Conservation (phyloP, 148 eudicot species). For the Chenopodium berlandieri region DNA sequence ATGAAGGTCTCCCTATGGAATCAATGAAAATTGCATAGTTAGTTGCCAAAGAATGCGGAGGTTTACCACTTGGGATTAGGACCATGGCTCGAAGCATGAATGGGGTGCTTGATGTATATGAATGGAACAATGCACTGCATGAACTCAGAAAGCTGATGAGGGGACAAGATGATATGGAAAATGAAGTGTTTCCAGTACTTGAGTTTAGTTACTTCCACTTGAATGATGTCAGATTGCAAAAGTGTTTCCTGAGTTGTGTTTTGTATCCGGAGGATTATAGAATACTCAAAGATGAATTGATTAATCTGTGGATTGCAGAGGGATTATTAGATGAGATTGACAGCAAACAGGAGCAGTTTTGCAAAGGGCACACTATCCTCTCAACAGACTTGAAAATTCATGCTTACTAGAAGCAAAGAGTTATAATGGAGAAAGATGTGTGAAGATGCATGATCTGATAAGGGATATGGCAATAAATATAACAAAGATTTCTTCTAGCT, state of each 20-base stretch:
- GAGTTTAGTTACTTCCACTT: slow-evolving; percentile 21
- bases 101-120: not conserved
- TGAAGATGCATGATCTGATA: slow-evolving; percentile 21
- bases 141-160: not conserved
- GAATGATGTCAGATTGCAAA: slow-evolving; percentile 21
- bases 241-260: slow-evolving; percentile 29
- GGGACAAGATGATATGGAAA: slow-evolving; percentile 27
- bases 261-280: slow-evolving; percentile 26
- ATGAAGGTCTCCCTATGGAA: not conserved
- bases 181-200: slow-evolving; percentile 23
- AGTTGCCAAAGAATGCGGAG: slow-evolving; percentile 17
- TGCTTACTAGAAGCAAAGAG: slow-evolving; percentile 7
- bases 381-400: slow-evolving; percentile 30
- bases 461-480: slow-evolving; percentile 17
- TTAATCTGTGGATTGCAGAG: slow-evolving; percentile 23
- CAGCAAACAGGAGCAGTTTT: slow-evolving; percentile 10
- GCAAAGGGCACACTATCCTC: slow-evolving; percentile 28
- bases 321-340: slow-evolving; percentile 25
- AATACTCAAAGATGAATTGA: slow-evolving; percentile 22
- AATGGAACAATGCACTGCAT: slow-evolving; percentile 12
- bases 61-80: slow-evolving; percentile 19
- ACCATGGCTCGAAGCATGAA: slow-evolving; percentile 22
- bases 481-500: too few relatives aligned
- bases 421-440: not conserved
- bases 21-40: not conserved